Evolutionary conservation across 768 basidiomycete species (phyloP).

Genomic region (Naganishia onofrii): DNA sequence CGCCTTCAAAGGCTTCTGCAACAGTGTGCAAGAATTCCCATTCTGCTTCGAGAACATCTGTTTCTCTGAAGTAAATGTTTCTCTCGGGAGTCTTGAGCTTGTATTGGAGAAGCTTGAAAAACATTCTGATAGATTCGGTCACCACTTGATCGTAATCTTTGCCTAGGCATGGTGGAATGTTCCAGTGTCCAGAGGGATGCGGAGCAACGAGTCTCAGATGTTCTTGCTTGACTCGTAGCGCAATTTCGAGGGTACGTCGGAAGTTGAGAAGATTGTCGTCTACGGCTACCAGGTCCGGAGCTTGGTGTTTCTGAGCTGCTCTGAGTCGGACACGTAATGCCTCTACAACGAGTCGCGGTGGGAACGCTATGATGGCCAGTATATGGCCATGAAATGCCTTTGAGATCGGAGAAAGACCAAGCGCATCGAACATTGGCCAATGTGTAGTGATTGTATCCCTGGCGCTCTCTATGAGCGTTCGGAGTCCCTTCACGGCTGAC

Average conservation of each 20-base stretch:
- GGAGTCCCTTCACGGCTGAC: constrained; percentile 65
- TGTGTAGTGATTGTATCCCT: constrained; percentile 82
- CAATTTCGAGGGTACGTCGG: constrained; percentile 82
- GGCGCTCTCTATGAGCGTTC: constrained; percentile 77
- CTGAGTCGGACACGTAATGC: constrained; percentile 83
- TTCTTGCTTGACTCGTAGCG: constrained; percentile 91
- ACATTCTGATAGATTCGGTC: constrained; percentile 76
- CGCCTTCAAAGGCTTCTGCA: constrained; percentile 78
- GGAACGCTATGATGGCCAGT: constrained; percentile 89
- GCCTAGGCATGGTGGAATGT: constrained; percentile 78
- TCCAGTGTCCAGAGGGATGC: constrained; percentile 83
- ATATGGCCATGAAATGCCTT: constrained; percentile 73
- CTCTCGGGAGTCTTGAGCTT: constrained; percentile 89
- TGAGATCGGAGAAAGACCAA: constrained; percentile 69
- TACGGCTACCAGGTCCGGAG: constrained; percentile 83
- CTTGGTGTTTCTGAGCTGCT: constrained; percentile 73
- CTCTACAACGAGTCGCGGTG: constrained; percentile 89
- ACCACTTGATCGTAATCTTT: constrained; percentile 87
- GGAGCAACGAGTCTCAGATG: constrained; percentile 87
- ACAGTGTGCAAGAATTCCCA: constrained; percentile 94
- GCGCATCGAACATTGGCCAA: constrained; percentile 69
- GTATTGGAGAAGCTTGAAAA: constrained; percentile 93
- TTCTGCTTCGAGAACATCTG: constrained; percentile 93
- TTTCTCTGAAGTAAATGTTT: constrained; percentile 94
- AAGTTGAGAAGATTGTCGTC: constrained; percentile 93